phyloP scores from a whole-genome alignment of 148 eudicot species.

The Drosera capensis region DNA sequence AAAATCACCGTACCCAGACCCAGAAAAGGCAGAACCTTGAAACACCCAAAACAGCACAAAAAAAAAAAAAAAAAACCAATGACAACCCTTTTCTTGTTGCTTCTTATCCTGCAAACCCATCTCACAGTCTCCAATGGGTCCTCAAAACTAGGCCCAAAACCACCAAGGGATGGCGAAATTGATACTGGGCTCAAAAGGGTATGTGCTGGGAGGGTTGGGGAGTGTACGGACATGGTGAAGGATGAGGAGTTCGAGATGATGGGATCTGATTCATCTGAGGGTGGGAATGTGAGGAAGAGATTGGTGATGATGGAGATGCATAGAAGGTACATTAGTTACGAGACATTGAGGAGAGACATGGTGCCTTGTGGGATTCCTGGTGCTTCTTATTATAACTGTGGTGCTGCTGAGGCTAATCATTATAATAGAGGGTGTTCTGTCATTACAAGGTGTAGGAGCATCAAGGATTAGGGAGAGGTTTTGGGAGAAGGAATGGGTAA shows the following conservation, averaged over 20 bases:
- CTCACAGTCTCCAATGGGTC: not conserved
- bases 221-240: not conserved
- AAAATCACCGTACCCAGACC: not conserved
- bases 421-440: constrained; percentile 76
- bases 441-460: constrained; percentile 63
- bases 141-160: not conserved
- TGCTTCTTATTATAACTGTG: constrained; percentile 84
- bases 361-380: constrained; percentile 81
- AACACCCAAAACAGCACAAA: constrained; percentile 46
- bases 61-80: constrained; percentile 30
- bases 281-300: not conserved
- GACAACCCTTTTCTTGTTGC: not conserved
- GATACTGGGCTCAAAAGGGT: not conserved
- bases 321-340: constrained; percentile 70
- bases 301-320: constrained; percentile 25
- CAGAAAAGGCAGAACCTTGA: constrained; percentile 16
- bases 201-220: not conserved
- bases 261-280: constrained; percentile 1
- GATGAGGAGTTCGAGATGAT: not conserved
- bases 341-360: constrained; percentile 56
- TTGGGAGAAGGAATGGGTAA: not conserved
- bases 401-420: constrained; percentile 37
- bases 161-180: not conserved
- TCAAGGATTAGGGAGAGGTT: constrained; percentile 6
- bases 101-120: not conserved